Percentiles rank a stretch among this genome's conserved stretches.
Evolutionary conservation across 352 stramenopile genomes (phyloP).

Genomic region (Elongisporangium prolatum): DNA sequence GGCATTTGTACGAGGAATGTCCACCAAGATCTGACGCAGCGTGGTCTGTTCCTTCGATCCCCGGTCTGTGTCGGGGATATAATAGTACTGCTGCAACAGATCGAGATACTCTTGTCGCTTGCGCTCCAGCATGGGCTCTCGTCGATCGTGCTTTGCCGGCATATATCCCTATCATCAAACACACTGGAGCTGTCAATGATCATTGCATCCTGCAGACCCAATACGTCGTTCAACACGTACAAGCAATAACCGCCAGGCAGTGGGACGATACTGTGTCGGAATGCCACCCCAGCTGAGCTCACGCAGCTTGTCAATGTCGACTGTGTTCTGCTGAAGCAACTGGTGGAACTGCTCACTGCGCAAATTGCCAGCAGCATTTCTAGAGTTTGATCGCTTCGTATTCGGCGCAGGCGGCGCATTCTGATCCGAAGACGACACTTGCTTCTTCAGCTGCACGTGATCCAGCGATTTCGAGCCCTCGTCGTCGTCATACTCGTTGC

Average conservation of each 20-base stretch:
- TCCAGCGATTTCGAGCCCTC: conserved; percentile 20
- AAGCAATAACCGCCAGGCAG: conserved; percentile 96
- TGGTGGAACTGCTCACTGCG: conserved; percentile 70
- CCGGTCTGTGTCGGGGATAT: conserved; percentile 93
- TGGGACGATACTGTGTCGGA: conserved; percentile 74
- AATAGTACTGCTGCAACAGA: conserved; percentile 94
- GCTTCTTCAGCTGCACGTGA: conserved; percentile 7
- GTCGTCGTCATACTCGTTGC: conserved; percentile 18
- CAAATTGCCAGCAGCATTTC: conserved; percentile 63
- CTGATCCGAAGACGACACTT: conserved; percentile 3
- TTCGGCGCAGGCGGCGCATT: neutral
- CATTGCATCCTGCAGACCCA: neutral
- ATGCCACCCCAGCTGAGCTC: conserved; percentile 92
- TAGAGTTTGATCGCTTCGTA: conserved; percentile 21
- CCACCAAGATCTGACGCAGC: conserved; percentile 96
- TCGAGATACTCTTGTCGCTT: conserved; percentile 97
- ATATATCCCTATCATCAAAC: conserved; percentile 83
- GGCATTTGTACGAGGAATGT: conserved; percentile 97
- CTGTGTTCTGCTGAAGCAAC: conserved; percentile 63
- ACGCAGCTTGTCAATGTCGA: conserved; percentile 89
- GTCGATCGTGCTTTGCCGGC: conserved; percentile 92
- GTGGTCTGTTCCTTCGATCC: conserved; percentile 95
- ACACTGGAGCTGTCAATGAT: neutral
- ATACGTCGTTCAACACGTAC: conserved; percentile 24
- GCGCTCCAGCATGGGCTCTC: conserved; percentile 87